Conservation (phyloP, 345 rosid genomes). For the Sonneratia caseolaris region DNA sequence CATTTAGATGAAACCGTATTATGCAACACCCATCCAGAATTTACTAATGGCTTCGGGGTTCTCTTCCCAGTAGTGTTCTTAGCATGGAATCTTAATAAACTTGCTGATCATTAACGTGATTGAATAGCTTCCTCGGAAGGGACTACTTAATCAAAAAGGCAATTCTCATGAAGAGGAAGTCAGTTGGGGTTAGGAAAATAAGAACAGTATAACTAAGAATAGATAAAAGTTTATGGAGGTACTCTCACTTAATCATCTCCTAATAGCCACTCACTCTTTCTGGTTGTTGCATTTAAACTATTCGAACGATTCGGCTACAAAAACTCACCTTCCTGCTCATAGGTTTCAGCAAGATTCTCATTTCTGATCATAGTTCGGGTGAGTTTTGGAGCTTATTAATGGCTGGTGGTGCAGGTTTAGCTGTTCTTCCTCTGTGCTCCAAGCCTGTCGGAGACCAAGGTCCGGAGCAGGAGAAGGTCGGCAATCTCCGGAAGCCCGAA, state of each 20-base stretch:
- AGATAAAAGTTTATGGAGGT: constrained; percentile 24
- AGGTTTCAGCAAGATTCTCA: constrained; percentile 12
- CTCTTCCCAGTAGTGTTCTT: too few species aligned
- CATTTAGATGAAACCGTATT: too few species aligned
- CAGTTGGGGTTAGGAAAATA: constrained; percentile 17
- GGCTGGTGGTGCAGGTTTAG: constrained; percentile 48
- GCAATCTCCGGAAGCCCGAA: constrained; percentile 17
- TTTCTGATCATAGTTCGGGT: neutral
- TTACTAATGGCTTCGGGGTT: too few species aligned
- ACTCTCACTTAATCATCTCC: constrained; percentile 78
- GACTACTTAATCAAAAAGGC: neutral
- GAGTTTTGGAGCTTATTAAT: constrained; percentile 16
- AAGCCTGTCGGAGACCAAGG: constrained; percentile 32
- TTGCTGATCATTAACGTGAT: too few species aligned
- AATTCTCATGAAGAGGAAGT: constrained; percentile 7
- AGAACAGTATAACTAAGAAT: constrained; percentile 10
- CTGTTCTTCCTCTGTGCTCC: constrained; percentile 30
- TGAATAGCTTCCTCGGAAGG: too few species aligned
- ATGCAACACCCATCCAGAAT: too few species aligned
- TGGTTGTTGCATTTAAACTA: constrained; percentile 40
- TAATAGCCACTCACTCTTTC: constrained; percentile 68
- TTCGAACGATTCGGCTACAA: constrained; percentile 37
- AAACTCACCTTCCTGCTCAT: constrained; percentile 18
- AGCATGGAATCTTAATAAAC: too few species aligned
- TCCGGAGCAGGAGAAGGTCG: constrained; percentile 38